These are phyloP conservation scores for Penicillium macrosclerotiorum DNA, from an alignment of 495 filamentous ascomycete species.

Conservation along the genomic window DNA sequence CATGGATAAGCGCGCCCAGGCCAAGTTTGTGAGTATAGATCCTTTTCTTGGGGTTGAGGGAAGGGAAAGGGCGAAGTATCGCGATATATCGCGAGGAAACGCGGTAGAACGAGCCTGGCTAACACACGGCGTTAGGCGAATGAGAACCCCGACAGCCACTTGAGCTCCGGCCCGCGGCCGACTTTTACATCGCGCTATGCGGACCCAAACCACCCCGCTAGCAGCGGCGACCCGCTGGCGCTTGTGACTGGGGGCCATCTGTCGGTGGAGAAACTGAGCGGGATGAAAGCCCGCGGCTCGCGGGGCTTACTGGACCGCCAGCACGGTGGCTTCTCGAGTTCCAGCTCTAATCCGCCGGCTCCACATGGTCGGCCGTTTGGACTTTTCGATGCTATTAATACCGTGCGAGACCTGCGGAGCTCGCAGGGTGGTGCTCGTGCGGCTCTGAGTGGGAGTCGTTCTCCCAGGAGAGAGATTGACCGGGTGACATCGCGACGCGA, in stretches of 20 bases:
- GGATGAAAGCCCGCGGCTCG: constrained; percentile 2
- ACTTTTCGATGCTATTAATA: constrained; percentile 3
- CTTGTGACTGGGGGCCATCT: constrained; percentile 45
- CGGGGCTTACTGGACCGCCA: neutral
- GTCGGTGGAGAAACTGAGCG: constrained; percentile 11
- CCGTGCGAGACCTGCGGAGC: constrained; percentile 1
- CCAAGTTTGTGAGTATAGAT: constrained; percentile 54
- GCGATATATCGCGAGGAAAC: too few relatives aligned
- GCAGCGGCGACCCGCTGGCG: constrained; percentile 28
- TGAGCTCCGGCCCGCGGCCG: constrained; percentile 22
- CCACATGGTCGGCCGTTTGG: constrained; percentile 7
- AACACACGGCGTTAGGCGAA: too few relatives aligned
- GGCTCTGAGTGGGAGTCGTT: neutral
- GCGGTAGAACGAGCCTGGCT: too few relatives aligned
- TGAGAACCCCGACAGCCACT: constrained; percentile 30
- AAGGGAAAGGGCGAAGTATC: too few relatives aligned
- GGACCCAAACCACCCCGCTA: constrained; percentile 53
- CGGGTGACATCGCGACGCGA: neutral
- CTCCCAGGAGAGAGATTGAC: neutral
- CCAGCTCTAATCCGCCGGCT: constrained; percentile 12
- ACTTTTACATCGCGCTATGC: constrained; percentile 50
- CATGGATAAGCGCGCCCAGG: constrained; percentile 49
- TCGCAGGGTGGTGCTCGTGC: neutral
- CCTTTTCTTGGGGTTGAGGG: too few relatives aligned
- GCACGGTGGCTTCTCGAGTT: neutral